Evolutionary conservation across 495 filamentous ascomycete genomes (phyloP).

Genomic region (Xylaria intraflava): DNA sequence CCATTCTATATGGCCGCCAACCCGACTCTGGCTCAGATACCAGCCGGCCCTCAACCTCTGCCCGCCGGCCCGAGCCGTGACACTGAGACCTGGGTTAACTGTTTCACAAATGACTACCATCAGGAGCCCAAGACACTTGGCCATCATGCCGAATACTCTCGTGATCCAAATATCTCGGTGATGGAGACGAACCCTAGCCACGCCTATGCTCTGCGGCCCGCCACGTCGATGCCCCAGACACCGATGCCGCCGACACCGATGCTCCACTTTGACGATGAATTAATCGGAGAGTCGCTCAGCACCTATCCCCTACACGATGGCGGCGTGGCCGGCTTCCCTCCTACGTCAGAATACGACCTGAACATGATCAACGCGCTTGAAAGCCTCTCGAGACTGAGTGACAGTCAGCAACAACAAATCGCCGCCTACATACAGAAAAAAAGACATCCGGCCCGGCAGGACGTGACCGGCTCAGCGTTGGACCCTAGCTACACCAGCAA

Average conservation of each 20-base stretch:
- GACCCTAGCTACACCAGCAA: conserved; percentile 14
- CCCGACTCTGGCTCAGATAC: conserved; percentile 11
- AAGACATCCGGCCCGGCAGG: conserved; percentile 8
- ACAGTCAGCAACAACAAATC: conserved; percentile 21
- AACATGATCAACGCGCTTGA: conserved; percentile 19
- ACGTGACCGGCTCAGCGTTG: conserved; percentile 7
- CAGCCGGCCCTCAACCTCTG: conserved; percentile 12
- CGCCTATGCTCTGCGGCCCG: conserved; percentile 8
- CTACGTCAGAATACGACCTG: conserved; percentile 9
- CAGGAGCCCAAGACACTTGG: neutral
- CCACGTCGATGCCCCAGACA: conserved; percentile 17
- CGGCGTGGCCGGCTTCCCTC: neutral
- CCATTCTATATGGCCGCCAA: conserved; percentile 11
- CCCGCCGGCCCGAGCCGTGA: conserved; percentile 6
- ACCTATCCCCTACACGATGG: conserved; percentile 5
- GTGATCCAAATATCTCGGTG: neutral
- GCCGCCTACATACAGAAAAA: conserved; percentile 22
- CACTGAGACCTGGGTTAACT: conserved; percentile 2
- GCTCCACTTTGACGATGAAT: conserved; percentile 17
- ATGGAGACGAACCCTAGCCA: conserved; percentile 4
- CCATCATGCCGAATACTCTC: neutral
- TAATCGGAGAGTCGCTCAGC: conserved; percentile 11
- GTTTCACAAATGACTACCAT: neutral
- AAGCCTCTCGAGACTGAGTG: conserved; percentile 17
- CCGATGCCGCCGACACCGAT: conserved; percentile 20